Conservation (phyloP, 371 early-diverging fungal genomes). For the Haplosporangium sp. region DNA sequence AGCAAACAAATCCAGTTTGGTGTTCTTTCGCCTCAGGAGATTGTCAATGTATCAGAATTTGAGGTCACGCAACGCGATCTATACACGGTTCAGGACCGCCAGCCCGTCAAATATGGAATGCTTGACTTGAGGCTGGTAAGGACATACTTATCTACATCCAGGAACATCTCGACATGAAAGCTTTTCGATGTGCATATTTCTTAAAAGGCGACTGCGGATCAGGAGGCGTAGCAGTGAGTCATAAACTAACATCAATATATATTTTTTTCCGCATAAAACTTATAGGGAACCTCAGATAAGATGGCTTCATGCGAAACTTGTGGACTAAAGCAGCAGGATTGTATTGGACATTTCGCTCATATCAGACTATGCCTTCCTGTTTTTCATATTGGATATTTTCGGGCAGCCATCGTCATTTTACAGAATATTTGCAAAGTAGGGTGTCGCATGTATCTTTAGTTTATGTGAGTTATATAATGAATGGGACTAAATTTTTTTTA, state of each 20-base stretch:
- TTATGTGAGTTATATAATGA: not conserved
- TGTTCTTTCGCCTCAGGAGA: slow-evolving; percentile 86
- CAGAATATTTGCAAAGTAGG: slow-evolving; percentile 98
- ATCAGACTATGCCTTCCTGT: slow-evolving; percentile 96
- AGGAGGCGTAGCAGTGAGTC: slow-evolving; percentile 29
- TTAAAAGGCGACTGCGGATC: slow-evolving; percentile 22
- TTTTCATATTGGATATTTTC: slow-evolving; percentile 98
- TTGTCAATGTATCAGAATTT: slow-evolving; percentile 87
- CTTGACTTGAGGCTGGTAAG: slow-evolving; percentile 90
- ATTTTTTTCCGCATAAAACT: not conserved
- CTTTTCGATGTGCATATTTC: not conserved
- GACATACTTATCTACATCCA: not conserved
- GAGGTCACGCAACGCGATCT: slow-evolving; percentile 94
- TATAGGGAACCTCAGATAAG: slow-evolving; percentile 92
- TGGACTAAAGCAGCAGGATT: slow-evolving; percentile 88
- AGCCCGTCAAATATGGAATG: slow-evolving; percentile 89
- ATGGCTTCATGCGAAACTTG: slow-evolving; percentile 92
- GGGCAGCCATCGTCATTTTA: slow-evolving; percentile 88
- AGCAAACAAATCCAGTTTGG: slow-evolving; percentile 93
- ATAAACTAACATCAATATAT: not conserved
- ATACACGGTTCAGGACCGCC: slow-evolving; percentile 83
- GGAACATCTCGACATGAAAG: not conserved
- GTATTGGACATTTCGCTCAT: slow-evolving; percentile 99
- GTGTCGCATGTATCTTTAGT: not conserved
- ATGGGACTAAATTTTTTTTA: not conserved